These are phyloP conservation scores for Mangifera indica DNA, from an alignment of 345 rosid species.

Conservation along the genomic window DNA sequence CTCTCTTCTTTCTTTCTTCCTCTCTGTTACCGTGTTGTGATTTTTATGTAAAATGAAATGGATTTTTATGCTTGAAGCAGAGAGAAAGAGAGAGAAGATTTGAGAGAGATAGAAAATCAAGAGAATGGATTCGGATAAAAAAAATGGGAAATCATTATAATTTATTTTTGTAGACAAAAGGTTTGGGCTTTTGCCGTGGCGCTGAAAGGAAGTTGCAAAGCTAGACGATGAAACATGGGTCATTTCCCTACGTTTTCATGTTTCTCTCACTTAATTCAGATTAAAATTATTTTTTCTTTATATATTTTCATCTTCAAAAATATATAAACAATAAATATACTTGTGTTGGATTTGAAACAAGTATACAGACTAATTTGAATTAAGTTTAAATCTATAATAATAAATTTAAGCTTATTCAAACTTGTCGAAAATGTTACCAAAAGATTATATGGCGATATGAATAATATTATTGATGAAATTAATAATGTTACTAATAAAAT, in stretches of 20 bases:
- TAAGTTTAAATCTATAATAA: too few relatives aligned
- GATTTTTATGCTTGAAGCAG: slow-evolving; percentile 31
- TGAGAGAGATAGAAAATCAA: slow-evolving; percentile 1
- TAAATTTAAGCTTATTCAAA: too few relatives aligned
- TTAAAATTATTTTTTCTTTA: neutral
- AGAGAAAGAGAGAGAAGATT: slow-evolving; percentile 2
- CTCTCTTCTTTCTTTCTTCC: slow-evolving; percentile 24
- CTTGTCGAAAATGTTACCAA: too few relatives aligned
- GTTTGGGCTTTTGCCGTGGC: neutral
- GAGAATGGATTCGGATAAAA: slow-evolving; percentile 23
- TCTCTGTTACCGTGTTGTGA: slow-evolving; percentile 13
- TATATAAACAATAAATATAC: too few relatives aligned
- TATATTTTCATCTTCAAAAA: neutral
- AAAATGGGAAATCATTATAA: slow-evolving; percentile 1
- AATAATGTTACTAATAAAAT: too few relatives aligned
- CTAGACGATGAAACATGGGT: slow-evolving; percentile 27
- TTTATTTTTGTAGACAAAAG: neutral
- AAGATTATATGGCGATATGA: too few relatives aligned
- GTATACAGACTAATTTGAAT: too few relatives aligned
- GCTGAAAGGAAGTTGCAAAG: slow-evolving; percentile 33
- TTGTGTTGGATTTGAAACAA: too few relatives aligned
- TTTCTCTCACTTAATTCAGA: neutral
- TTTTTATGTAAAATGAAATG: slow-evolving; percentile 17
- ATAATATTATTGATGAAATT: too few relatives aligned
- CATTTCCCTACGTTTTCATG: slow-evolving; percentile 21